Conservation (phyloP, 1,284 basidiomycete genomes). For the Kwoniella shivajii region DNA sequence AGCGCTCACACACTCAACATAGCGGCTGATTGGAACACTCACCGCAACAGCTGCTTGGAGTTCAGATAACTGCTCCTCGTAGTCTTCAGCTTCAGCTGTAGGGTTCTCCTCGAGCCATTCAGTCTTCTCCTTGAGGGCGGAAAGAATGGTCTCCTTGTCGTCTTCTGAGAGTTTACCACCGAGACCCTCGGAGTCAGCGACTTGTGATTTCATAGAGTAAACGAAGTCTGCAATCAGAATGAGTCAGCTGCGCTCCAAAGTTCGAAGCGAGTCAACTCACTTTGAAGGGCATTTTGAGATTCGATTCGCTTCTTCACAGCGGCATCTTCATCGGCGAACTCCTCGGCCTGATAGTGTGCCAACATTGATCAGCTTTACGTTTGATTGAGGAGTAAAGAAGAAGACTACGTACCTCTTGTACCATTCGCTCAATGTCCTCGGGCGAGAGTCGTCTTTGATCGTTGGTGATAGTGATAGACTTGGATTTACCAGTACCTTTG, state of each 20-base stretch:
- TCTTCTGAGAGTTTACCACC: conserved; percentile 83
- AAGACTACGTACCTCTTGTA: conserved; percentile 61
- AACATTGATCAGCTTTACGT: not conserved
- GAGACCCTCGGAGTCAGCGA: conserved; percentile 82
- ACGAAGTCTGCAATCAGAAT: conserved; percentile 53
- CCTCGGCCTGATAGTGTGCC: conserved; percentile 63
- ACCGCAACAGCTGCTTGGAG: conserved; percentile 66
- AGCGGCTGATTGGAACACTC: conserved; percentile 13
- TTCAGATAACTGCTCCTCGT: conserved; percentile 85
- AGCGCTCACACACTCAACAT: not conserved
- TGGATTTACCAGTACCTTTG: conserved; percentile 90
- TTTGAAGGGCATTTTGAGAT: conserved; percentile 70
- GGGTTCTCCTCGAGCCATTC: conserved; percentile 88
- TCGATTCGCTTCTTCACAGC: conserved; percentile 85
- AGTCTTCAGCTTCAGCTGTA: conserved; percentile 76
- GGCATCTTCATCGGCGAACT: conserved; percentile 81
- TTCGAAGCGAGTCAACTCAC: conserved; percentile 24
- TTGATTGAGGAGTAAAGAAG: not conserved
- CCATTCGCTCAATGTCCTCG: conserved; percentile 91
- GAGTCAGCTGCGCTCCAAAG: too few species aligned
- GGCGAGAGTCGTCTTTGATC: conserved; percentile 68
- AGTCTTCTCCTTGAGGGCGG: conserved; percentile 80
- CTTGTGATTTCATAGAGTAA: conserved; percentile 82
- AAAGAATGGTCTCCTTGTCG: conserved; percentile 86
- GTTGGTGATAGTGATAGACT: conserved; percentile 86